Evolutionary conservation across 2,329 filamentous ascomycete genomes (phyloP).

Genomic region (Fusarium albosuccineum): DNA sequence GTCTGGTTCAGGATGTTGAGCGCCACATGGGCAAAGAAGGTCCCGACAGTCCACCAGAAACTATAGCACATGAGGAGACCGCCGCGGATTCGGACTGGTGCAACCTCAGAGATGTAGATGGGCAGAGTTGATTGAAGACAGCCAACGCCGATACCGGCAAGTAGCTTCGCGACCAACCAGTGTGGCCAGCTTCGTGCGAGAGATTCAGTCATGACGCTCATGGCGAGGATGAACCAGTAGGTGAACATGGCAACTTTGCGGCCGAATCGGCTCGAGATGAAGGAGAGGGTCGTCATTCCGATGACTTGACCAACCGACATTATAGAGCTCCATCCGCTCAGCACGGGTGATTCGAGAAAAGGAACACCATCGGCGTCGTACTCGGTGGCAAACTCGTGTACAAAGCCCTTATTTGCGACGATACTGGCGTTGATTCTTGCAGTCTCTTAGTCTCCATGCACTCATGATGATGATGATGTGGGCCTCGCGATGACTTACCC

Average conservation of each 20-base stretch:
- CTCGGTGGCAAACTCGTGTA: constrained; percentile 4
- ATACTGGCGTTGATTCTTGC: background rate
- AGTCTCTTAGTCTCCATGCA: accelerated
- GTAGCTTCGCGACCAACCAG: background rate
- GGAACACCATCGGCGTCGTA: background rate
- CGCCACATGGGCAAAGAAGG: constrained; percentile 57
- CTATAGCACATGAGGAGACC: constrained; percentile 56
- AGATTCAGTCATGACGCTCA: constrained; percentile 2
- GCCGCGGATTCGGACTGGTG: constrained; percentile 56
- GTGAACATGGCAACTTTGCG: constrained; percentile 1
- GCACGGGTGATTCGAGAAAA: constrained; percentile 51
- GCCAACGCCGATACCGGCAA: background rate
- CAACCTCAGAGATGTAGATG: constrained; percentile 34
- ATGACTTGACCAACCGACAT: constrained; percentile 56
- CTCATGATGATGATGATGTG: no score
- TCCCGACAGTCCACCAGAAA: constrained; percentile 59
- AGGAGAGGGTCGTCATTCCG: constrained; percentile 50
- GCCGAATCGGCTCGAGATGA: constrained; percentile 41
- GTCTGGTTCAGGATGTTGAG: constrained; percentile 52
- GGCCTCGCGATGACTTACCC: background rate
- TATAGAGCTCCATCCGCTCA: constrained; percentile 55
- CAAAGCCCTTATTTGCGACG: constrained; percentile 3
- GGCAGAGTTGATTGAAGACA: background rate
- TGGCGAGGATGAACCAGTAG: background rate
- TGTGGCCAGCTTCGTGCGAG: background rate